Conservation (phyloP, 768 basidiomycete genomes). For the Rubroboletus satanas region DNA sequence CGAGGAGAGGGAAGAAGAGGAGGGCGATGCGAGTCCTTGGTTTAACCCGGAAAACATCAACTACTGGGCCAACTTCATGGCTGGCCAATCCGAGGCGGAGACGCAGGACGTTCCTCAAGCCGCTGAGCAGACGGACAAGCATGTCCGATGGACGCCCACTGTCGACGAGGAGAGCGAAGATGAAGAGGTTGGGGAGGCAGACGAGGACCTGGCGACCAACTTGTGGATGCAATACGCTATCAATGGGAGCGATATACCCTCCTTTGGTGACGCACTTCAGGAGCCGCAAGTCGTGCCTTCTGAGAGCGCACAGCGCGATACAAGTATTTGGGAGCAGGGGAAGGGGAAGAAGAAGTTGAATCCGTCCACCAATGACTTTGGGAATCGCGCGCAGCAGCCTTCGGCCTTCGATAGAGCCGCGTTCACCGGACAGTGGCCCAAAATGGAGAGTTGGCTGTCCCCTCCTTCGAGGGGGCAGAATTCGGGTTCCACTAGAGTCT, state of each 20-base stretch:
- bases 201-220: constrained; percentile 14
- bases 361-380: constrained; percentile 12
- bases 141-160: constrained; percentile 26
- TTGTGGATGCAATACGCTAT: constrained; percentile 33
- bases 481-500: constrained; percentile 29
- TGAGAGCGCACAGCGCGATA: constrained; percentile 4
- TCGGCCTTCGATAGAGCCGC: constrained; percentile 28
- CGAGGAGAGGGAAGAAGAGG: constrained; percentile 23
- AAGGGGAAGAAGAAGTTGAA: constrained; percentile 21
- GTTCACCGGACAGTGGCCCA: constrained; percentile 30
- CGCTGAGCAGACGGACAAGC: constrained; percentile 13
- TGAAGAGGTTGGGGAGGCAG: constrained; percentile 19
- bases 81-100: constrained; percentile 11
- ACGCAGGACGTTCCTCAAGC: neutral
- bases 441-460: constrained; percentile 34
- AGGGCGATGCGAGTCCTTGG: constrained; percentile 21
- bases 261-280: constrained; percentile 2
- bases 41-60: constrained; percentile 20
- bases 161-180: constrained; percentile 19
- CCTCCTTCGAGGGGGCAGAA: constrained; percentile 29
- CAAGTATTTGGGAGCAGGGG: constrained; percentile 23
- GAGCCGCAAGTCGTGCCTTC: neutral
- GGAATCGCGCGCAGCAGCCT: constrained; percentile 24
- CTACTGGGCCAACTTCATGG: constrained; percentile 32
- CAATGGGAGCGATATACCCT: constrained; percentile 22